Percentiles rank a stretch among this genome's conserved stretches.
These are phyloP conservation scores for Corniculantispora saksenae DNA, from an alignment of 2,329 filamentous ascomycete species.

Conservation along the genomic window DNA sequence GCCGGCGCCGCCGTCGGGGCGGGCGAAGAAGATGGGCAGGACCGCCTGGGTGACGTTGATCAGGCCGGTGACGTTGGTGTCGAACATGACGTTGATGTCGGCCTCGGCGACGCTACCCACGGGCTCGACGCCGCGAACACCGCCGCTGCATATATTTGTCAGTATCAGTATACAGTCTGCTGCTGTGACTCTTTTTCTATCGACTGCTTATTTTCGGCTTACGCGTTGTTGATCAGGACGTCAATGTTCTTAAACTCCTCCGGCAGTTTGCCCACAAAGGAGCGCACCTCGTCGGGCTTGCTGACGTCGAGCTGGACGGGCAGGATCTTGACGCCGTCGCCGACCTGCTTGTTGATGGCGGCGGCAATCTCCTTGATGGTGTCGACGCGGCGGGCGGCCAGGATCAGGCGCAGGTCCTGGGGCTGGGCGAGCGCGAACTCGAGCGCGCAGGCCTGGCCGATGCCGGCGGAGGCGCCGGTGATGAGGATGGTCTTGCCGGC, in stretches of 20 bases:
- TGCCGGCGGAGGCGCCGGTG: constrained; percentile 91
- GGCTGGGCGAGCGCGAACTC: constrained; percentile 90
- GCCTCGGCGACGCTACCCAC: constrained; percentile 79
- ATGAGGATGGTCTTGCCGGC: constrained; percentile 90
- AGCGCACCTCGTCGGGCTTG: constrained; percentile 70
- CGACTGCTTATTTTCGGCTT: constrained; percentile 33
- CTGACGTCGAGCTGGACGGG: constrained; percentile 86
- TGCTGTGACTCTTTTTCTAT: not conserved
- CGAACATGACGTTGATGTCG: constrained; percentile 86
- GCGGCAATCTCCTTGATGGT: constrained; percentile 72
- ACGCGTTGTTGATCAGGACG: constrained; percentile 96
- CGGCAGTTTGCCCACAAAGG: constrained; percentile 73
- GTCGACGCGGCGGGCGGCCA: constrained; percentile 87
- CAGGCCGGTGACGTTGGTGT: constrained; percentile 90
- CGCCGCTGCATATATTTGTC: constrained; percentile 56
- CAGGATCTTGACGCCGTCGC: constrained; percentile 77
- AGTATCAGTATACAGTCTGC: too few relatives aligned
- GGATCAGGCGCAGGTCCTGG: constrained; percentile 74
- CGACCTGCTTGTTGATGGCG: constrained; percentile 75
- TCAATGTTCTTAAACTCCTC: constrained; percentile 83
- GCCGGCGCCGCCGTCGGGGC: constrained; percentile 72
- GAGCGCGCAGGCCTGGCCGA: constrained; percentile 79
- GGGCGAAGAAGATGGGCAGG: constrained; percentile 77
- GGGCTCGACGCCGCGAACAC: constrained; percentile 85
- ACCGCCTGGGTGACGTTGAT: constrained; percentile 97